Evolutionary conservation across 768 basidiomycete genomes (phyloP).

Genomic region (Suillus sp.): DNA sequence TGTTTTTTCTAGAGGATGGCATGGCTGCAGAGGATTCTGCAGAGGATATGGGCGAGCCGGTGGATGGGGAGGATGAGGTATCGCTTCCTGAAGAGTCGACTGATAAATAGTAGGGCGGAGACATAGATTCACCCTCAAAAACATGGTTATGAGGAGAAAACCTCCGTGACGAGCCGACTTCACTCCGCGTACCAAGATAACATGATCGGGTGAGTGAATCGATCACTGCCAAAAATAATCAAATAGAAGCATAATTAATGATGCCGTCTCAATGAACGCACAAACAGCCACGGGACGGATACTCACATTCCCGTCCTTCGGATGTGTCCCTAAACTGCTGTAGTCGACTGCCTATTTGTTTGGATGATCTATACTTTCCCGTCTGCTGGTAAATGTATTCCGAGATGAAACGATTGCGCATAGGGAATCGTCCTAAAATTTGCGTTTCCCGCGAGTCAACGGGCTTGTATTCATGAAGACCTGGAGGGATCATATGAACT

Average conservation of each 20-base stretch:
- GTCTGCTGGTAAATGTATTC: slow-evolving; percentile 73
- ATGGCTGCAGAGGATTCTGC: slow-evolving; percentile 18
- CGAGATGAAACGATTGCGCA: slow-evolving; percentile 80
- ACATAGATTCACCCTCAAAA: slow-evolving; percentile 19
- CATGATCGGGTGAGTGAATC: slow-evolving; percentile 35
- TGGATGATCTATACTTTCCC: slow-evolving; percentile 69
- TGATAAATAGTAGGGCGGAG: slow-evolving; percentile 30
- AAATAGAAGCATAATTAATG: slow-evolving; percentile 29
- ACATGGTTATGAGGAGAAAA: slow-evolving; percentile 20
- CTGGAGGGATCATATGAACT: slow-evolving; percentile 38
- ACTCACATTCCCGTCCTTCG: slow-evolving; percentile 71
- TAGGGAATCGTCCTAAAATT: slow-evolving; percentile 73
- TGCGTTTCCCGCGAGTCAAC: slow-evolving; percentile 73
- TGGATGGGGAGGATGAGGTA: slow-evolving; percentile 23
- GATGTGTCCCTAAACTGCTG: slow-evolving; percentile 78
- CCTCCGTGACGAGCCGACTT: slow-evolving; percentile 25
- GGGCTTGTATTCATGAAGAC: slow-evolving; percentile 71
- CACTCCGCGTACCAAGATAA: slow-evolving; percentile 29
- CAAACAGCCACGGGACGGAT: slow-evolving; percentile 10
- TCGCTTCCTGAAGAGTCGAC: slow-evolving; percentile 16
- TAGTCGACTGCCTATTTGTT: slow-evolving; percentile 79
- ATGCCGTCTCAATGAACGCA: slow-evolving; percentile 31
- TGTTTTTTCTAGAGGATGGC: slow-evolving; percentile 26
- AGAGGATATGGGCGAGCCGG: slow-evolving; percentile 20
- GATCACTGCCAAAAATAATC: slow-evolving; percentile 38